These are phyloP conservation scores for Theobroma grandiflorum DNA, from an alignment of 441 rosid genomes.

Conservation along the genomic window DNA sequence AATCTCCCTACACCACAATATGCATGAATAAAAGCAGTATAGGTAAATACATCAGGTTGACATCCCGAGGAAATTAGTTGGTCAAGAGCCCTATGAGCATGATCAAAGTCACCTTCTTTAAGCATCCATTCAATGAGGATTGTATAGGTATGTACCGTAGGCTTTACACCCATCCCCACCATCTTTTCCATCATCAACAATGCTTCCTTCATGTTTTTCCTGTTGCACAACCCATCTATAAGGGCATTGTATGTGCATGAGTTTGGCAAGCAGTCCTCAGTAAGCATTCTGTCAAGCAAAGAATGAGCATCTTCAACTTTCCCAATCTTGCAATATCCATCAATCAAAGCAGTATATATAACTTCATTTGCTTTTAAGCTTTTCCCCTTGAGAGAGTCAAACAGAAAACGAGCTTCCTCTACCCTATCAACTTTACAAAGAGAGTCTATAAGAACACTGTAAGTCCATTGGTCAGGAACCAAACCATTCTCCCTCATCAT, in stretches of 20 bases:
- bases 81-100: conserved; percentile 54
- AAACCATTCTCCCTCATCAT: conserved; percentile 63
- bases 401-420: conserved; percentile 62
- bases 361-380: conserved; percentile 64
- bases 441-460: conserved; percentile 61
- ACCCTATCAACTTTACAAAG: conserved; percentile 71
- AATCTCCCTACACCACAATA: conserved; percentile 66
- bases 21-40: conserved; percentile 71
- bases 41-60: conserved; percentile 68
- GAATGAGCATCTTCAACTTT: conserved; percentile 54
- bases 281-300: conserved; percentile 63
- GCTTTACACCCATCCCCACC: conserved; percentile 54
- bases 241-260: conserved; percentile 70
- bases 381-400: conserved; percentile 70
- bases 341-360: conserved; percentile 77
- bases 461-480: conserved; percentile 69
- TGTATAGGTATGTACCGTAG: conserved; percentile 64
- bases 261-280: conserved; percentile 62
- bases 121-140: conserved; percentile 64
- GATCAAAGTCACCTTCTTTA: conserved; percentile 65
- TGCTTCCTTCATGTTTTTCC: conserved; percentile 56
- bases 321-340: conserved; percentile 81
- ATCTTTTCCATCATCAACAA: conserved; percentile 51
- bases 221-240: conserved; percentile 71
- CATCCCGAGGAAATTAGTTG: conserved; percentile 60